These are phyloP conservation scores for Gaertneriomyces sp. DNA, from an alignment of 192 early-diverging fungal genomes.

Conservation along the genomic window DNA sequence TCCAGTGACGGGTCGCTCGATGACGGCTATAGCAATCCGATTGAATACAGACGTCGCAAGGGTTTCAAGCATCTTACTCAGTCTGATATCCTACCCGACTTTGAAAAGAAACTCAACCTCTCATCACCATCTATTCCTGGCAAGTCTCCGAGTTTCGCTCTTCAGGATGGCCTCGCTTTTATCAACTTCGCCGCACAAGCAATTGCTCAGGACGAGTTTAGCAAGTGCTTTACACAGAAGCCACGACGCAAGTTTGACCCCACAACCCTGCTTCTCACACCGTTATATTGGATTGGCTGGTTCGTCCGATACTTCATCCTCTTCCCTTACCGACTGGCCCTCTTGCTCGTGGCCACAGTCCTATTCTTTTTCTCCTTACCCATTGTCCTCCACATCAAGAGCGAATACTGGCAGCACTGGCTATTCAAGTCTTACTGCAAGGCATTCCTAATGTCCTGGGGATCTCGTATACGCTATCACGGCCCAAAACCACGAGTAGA, in stretches of 20 bases:
- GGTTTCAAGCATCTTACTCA: background rate
- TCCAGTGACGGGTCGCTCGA: no score
- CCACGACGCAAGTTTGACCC: slow-evolving; percentile 40
- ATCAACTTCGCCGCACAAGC: slow-evolving; percentile 51
- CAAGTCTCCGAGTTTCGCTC: slow-evolving; percentile 22
- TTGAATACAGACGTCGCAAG: background rate
- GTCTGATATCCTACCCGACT: slow-evolving; percentile 27
- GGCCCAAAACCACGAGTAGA: slow-evolving; percentile 38
- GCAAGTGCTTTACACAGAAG: slow-evolving; percentile 49
- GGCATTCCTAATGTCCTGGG: slow-evolving; percentile 51
- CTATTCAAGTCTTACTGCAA: slow-evolving; percentile 48
- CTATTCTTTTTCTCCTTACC: slow-evolving; percentile 46
- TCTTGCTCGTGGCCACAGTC: slow-evolving; percentile 30
- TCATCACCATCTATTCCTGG: slow-evolving; percentile 6
- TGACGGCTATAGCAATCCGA: no score
- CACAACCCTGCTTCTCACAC: slow-evolving; percentile 30
- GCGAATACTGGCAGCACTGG: slow-evolving; percentile 39
- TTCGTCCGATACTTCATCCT: slow-evolving; percentile 41
- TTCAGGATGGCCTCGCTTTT: slow-evolving; percentile 53
- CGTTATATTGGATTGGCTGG: slow-evolving; percentile 32
- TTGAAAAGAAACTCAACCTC: slow-evolving; percentile 22
- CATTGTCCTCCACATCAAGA: slow-evolving; percentile 40
- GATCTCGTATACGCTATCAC: slow-evolving; percentile 42
- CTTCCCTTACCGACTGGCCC: slow-evolving; percentile 37
- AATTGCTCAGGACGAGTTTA: slow-evolving; percentile 54